A percentile compares a stretch with the other conserved stretches of the same genome.
Conservation (phyloP, 352 stramenopile species). For the Pythium phragmiticola region DNA sequence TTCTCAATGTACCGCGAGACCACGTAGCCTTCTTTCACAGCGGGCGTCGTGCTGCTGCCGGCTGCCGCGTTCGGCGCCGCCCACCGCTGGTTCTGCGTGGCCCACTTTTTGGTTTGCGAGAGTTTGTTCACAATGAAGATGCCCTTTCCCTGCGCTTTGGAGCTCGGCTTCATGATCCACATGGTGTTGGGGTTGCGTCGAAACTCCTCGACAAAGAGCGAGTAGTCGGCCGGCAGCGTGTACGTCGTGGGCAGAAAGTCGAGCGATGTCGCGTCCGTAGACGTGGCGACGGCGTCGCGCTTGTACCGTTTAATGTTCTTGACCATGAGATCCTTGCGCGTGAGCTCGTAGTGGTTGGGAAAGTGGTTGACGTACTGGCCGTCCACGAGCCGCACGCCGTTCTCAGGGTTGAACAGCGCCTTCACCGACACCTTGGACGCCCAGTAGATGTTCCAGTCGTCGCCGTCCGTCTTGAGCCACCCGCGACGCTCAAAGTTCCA, state of each 20-base stretch:
- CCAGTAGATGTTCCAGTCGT: slow-evolving; percentile 95
- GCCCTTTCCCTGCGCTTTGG: slow-evolving; percentile 87
- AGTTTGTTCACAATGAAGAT: slow-evolving; percentile 95
- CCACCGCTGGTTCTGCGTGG: slow-evolving; percentile 53
- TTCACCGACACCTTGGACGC: slow-evolving; percentile 88
- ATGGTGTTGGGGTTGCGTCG: slow-evolving; percentile 80
- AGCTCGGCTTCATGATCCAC: slow-evolving; percentile 96
- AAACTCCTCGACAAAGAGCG: slow-evolving; percentile 92
- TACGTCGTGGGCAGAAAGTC: slow-evolving; percentile 92
- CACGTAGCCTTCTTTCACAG: slow-evolving; percentile 85
- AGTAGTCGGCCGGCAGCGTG: slow-evolving; percentile 91
- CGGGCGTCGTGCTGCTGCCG: slow-evolving; percentile 23
- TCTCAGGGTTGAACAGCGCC: slow-evolving; percentile 89
- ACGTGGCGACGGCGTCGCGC: slow-evolving; percentile 43
- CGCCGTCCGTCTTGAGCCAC: slow-evolving; percentile 77
- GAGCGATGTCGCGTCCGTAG: slow-evolving; percentile 29
- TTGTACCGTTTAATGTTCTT: slow-evolving; percentile 94
- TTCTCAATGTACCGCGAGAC: slow-evolving; percentile 90
- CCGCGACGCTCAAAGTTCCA: slow-evolving; percentile 85
- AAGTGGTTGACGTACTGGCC: slow-evolving; percentile 84
- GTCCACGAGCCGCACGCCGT: slow-evolving; percentile 51
- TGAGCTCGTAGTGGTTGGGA: slow-evolving; percentile 92
- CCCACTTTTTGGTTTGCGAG: slow-evolving; percentile 91
- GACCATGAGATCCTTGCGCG: slow-evolving; percentile 92
- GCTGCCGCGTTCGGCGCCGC: slow-evolving; percentile 35